Evolutionary conservation across 352 stramenopile genomes (phyloP), one percentile per base, ranked within the genome.

Genomic region (Phytophthora aleatoria): DNA sequence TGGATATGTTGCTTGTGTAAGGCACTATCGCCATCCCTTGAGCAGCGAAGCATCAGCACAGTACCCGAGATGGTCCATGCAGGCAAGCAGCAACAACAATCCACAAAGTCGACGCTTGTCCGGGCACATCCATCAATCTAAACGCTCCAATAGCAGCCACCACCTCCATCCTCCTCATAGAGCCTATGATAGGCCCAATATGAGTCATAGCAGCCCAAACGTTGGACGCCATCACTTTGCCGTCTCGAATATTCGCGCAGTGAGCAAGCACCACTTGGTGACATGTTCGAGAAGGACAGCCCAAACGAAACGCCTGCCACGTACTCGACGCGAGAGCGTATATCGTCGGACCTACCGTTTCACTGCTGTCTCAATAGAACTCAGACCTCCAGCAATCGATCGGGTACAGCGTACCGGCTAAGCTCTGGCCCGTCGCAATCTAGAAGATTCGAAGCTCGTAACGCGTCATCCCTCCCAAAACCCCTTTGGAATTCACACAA

Each of bases 371-470:
- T 39, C 0, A 1, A 55, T 71, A 63, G 12, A 59, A 52, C 28
- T 58, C 55, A 60, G 52, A 73, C 63, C 68, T 73, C 10, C 16
- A 10, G 49, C 7, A 62, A 3, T 60, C 0, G 16, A 64, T 67
- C 10, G 2, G 33, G 30, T 27, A 67, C 42, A 58, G 2, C 64
- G 44, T 57, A 61, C 55, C 52, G 3, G 1, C 15, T 20, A 15
- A 51, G 3, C 20, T 11, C 31, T 54, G 35, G 12, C 48, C 52
- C 36, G 56, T 69, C 49, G 50, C 75, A 85, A 84, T 90, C 81
- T 90, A 89, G 81, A 90, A 90, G 63, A 64, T 90, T 90, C 81
- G 54, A 89, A 69, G 38, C n/a, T n/a, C 20, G 28, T 31, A 62
- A 50, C 31, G 61, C 9, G 50, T 64, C 50, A 26, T 63, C 62